A percentile compares a stretch with the other conserved stretches of the same genome.
Evolutionary conservation across 768 basidiomycete genomes (phyloP).

Genomic region (Dacryopinax primogenitus): DNA sequence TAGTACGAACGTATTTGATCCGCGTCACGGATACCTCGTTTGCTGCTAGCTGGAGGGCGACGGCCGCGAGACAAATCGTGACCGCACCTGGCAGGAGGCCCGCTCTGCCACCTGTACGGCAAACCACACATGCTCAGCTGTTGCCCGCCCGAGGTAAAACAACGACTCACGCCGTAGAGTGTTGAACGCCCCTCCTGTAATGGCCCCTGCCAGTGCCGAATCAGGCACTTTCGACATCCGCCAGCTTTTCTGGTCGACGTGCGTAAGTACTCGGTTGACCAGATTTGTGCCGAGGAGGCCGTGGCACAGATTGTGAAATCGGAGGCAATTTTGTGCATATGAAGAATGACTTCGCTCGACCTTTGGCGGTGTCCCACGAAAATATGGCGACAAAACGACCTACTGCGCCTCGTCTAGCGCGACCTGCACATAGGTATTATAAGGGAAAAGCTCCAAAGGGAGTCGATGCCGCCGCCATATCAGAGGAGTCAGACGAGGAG

Average conservation of each 20-base stretch:
- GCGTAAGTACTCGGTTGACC: too few species aligned
- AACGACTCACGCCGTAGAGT: slow-evolving; percentile 44
- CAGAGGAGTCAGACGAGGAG: slow-evolving; percentile 17
- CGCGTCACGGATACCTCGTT: slow-evolving; percentile 56
- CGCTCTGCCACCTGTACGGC: slow-evolving; percentile 43
- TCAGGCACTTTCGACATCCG: slow-evolving; percentile 52
- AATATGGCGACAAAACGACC: too few species aligned
- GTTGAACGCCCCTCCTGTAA: slow-evolving; percentile 50
- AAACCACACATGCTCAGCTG: slow-evolving; percentile 10
- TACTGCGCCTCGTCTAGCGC: slow-evolving; percentile 58
- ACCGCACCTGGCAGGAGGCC: slow-evolving; percentile 47
- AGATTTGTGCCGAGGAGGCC: too few species aligned
- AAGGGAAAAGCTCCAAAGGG: slow-evolving; percentile 42
- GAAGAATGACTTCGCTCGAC: too few species aligned
- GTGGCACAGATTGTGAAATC: too few species aligned
- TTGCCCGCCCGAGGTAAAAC: background rate
- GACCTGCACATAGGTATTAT: slow-evolving; percentile 77
- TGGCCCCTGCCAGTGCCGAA: slow-evolving; percentile 56
- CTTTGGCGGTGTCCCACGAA: too few species aligned
- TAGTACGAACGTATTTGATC: slow-evolving; percentile 48
- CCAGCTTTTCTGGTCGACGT: slow-evolving; percentile 22
- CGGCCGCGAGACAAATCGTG: slow-evolving; percentile 46
- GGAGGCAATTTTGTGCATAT: too few species aligned
- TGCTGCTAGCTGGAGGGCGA: slow-evolving; percentile 50
- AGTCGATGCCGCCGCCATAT: slow-evolving; percentile 11